phyloP scores from a whole-genome alignment of 495 filamentous ascomycete species.

The Pyronema domesticum region DNA sequence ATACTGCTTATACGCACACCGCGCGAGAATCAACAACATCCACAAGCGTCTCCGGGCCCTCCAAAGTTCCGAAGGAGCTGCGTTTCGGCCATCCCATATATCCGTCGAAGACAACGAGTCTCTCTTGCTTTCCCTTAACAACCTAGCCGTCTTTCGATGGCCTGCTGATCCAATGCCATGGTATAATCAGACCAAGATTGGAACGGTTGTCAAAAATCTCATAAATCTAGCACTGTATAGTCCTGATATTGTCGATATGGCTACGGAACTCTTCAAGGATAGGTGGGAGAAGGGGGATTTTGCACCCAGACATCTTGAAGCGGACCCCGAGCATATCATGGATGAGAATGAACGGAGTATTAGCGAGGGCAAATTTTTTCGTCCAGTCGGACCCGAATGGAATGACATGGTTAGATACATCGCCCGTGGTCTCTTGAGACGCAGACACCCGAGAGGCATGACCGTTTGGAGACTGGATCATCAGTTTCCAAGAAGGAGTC shows the following conservation, averaged over 20 bases:
- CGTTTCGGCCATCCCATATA: too few species aligned
- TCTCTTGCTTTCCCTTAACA: too few species aligned
- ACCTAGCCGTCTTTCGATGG: too few species aligned
- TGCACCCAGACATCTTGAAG: background rate
- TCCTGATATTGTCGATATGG: background rate
- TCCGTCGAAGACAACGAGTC: too few species aligned
- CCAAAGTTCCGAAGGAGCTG: too few species aligned
- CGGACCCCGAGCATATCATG: background rate
- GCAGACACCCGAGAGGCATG: conserved; percentile 3
- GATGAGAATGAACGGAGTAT: background rate
- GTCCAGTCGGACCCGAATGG: background rate
- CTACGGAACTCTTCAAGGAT: background rate
- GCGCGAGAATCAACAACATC: too few species aligned
- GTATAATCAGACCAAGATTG: background rate
- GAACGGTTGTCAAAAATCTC: background rate
- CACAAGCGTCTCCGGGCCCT: too few species aligned
- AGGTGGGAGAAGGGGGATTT: background rate
- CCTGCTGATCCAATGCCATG: background rate
- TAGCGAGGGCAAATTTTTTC: background rate
- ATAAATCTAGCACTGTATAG: background rate
- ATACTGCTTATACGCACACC: too few species aligned
- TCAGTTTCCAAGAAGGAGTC: conserved; percentile 4
- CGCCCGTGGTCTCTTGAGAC: conserved; percentile 28
- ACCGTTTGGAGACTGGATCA: conserved; percentile 23
- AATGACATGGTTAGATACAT: conserved; percentile 3